Evolutionary conservation across 2,329 filamentous ascomycete species (phyloP).

Genomic region (Metarhizium rileyi): DNA sequence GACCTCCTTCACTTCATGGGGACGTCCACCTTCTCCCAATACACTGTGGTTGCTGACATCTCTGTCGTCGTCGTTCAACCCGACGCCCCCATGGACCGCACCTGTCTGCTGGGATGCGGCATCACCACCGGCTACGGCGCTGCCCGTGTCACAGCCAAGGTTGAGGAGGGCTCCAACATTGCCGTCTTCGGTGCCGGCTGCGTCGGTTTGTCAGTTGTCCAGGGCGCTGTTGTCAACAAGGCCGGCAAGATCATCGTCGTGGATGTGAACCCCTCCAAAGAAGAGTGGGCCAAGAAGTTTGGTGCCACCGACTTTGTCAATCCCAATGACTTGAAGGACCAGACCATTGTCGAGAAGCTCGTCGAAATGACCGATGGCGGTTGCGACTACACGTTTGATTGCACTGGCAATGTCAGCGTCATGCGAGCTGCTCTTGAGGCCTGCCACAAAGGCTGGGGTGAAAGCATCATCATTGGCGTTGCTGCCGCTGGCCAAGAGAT

Average conservation of each 20-base stretch:
- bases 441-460: slow-evolving; percentile 98
- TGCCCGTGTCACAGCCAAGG: slow-evolving; percentile 82
- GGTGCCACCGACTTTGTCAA: slow-evolving; percentile 97
- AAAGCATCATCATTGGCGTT: slow-evolving; percentile 96
- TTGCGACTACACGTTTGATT: slow-evolving; percentile 98
- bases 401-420: slow-evolving; percentile 91
- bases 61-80: slow-evolving; percentile 89
- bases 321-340: slow-evolving; percentile 65
- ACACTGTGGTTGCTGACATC: slow-evolving; percentile 97
- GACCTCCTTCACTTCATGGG: slow-evolving; percentile 98
- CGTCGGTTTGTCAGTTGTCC: slow-evolving; percentile 89
- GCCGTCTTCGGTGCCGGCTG: slow-evolving; percentile 94
- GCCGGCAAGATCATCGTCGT: slow-evolving; percentile 67
- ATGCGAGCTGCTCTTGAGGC: slow-evolving; percentile 95
- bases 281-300: slow-evolving; percentile 88
- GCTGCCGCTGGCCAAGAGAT: slow-evolving; percentile 96
- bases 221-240: slow-evolving; percentile 80
- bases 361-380: slow-evolving; percentile 97
- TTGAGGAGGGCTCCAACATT: slow-evolving; percentile 82
- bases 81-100: slow-evolving; percentile 89
- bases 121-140: slow-evolving; percentile 98
- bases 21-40: slow-evolving; percentile 96
- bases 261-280: slow-evolving; percentile 77
- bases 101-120: slow-evolving; percentile 91
- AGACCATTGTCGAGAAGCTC: slow-evolving; percentile 83